Conservation (phyloP, 1,284 basidiomycete species). For the Tremellales sp. region DNA sequence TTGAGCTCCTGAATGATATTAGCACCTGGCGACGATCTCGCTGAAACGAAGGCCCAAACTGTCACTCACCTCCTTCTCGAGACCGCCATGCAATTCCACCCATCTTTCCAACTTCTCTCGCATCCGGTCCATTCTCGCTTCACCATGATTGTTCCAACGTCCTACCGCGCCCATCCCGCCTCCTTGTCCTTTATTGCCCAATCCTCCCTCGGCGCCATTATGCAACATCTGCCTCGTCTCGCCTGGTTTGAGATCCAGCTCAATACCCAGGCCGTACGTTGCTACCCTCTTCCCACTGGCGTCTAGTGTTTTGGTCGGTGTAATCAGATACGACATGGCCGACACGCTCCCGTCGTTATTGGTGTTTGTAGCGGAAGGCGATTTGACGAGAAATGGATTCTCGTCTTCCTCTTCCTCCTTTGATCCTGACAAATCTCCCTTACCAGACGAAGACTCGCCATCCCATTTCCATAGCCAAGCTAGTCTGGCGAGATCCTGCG, state of each 20-base stretch:
- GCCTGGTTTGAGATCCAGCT: slow-evolving; percentile 40
- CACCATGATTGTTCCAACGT: slow-evolving; percentile 44
- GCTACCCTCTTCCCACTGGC: slow-evolving; percentile 31
- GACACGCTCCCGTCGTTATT: slow-evolving; percentile 10
- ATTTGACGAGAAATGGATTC: slow-evolving; percentile 31
- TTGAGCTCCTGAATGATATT: too few relatives aligned
- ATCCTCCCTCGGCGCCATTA: slow-evolving; percentile 31
- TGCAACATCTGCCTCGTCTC: slow-evolving; percentile 41
- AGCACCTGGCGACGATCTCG: too few relatives aligned
- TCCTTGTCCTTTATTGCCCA: slow-evolving; percentile 37
- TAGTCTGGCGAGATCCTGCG: slow-evolving; percentile 41
- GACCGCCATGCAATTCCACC: slow-evolving; percentile 41
- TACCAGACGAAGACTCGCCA: slow-evolving; percentile 25
- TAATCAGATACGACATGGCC: slow-evolving; percentile 40
- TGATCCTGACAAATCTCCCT: slow-evolving; percentile 1
- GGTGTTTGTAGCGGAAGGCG: not conserved
- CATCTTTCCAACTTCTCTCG: slow-evolving; percentile 39
- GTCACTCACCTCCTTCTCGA: slow-evolving; percentile 30
- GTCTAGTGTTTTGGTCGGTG: slow-evolving; percentile 44
- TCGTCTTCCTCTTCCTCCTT: slow-evolving; percentile 21
- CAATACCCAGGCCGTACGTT: slow-evolving; percentile 46
- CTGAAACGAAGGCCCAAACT: too few relatives aligned
- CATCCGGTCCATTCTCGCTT: slow-evolving; percentile 37
- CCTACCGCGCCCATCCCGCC: slow-evolving; percentile 44
- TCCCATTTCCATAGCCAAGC: slow-evolving; percentile 50